Percentiles rank a stretch among this genome's conserved stretches.
Conservation (phyloP, 2,329 filamentous ascomycete genomes). For the Penicillium sclerotigenum region DNA sequence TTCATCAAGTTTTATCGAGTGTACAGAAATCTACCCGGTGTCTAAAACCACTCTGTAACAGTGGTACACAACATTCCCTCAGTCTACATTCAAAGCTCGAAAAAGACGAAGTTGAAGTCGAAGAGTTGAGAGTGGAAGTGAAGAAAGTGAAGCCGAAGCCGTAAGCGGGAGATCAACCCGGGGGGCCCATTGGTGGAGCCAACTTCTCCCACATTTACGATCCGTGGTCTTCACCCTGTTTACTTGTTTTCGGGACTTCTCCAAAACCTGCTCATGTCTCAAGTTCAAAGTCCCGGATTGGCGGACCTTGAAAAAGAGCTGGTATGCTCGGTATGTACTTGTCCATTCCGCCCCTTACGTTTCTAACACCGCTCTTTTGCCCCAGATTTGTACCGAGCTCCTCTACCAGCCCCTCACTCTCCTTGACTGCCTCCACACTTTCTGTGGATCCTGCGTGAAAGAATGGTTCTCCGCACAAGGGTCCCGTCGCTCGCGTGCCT, state of each 20-base stretch:
- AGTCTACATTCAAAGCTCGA: background rate
- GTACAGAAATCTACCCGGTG: background rate
- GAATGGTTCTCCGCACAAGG: slow-evolving; percentile 91
- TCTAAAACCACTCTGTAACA: background rate
- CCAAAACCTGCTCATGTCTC: slow-evolving; percentile 3
- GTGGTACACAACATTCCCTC: background rate
- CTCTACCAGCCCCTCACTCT: slow-evolving; percentile 87
- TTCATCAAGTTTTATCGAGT: background rate
- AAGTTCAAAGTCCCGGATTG: slow-evolving; percentile 35
- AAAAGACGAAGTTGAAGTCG: background rate
- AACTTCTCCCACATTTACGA: slow-evolving; percentile 6
- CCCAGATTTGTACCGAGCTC: slow-evolving; percentile 91
- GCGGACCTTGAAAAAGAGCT: slow-evolving; percentile 86
- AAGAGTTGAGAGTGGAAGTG: background rate
- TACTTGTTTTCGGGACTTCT: background rate
- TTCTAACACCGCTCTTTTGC: slow-evolving; percentile 7
- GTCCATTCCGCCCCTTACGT: slow-evolving; percentile 18
- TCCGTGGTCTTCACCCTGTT: background rate
- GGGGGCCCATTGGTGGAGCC: slow-evolving; percentile 3
- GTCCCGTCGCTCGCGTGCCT: slow-evolving; percentile 47
- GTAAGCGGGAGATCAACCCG: slow-evolving; percentile 7
- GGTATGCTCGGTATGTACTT: slow-evolving; percentile 79
- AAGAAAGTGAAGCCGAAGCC: slow-evolving; percentile 5
- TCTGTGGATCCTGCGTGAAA: slow-evolving; percentile 91
- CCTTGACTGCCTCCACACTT: slow-evolving; percentile 91